phyloP scores from a whole-genome alignment of 495 filamentous ascomycete species.

The Aspergillus leporis region DNA sequence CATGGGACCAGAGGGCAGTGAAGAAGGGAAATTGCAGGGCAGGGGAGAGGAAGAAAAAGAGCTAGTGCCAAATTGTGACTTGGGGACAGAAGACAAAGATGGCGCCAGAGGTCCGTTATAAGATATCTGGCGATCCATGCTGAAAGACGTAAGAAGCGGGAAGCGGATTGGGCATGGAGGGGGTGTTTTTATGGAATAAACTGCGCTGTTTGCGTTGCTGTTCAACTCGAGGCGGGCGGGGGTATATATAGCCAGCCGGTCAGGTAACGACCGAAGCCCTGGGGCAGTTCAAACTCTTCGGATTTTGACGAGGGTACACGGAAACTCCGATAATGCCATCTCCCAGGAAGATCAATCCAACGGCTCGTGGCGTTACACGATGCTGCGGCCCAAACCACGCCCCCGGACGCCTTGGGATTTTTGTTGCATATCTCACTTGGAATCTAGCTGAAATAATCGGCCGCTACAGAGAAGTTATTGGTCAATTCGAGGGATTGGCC shows the following conservation, averaged over 20 bases:
- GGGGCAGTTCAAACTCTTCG: not conserved
- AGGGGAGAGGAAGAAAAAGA: not conserved
- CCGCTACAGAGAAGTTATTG: not conserved
- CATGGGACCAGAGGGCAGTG: not conserved
- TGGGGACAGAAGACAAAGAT: not conserved
- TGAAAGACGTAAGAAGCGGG: not conserved
- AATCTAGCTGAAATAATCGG: not conserved
- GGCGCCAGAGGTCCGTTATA: not conserved
- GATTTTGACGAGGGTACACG: not conserved
- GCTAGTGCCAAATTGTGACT: not conserved
- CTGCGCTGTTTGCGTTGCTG: not conserved
- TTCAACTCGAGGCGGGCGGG: not conserved
- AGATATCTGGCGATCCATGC: not conserved
- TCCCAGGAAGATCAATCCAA: constrained; percentile 2
- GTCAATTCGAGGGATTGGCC: not conserved
- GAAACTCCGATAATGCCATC: not conserved
- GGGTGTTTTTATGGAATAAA: not conserved
- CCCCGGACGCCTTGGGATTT: not conserved
- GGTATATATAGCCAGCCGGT: not conserved
- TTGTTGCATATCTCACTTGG: not conserved
- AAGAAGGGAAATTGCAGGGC: not conserved
- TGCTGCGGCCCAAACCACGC: not conserved
- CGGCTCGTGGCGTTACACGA: not conserved
- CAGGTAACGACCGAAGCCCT: not conserved
- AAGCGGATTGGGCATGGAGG: not conserved